Evolutionary conservation across 371 early-diverging fungal genomes (phyloP), one percentile per base, ranked within the genome.

Genomic region (Rhizomucor miehei): DNA sequence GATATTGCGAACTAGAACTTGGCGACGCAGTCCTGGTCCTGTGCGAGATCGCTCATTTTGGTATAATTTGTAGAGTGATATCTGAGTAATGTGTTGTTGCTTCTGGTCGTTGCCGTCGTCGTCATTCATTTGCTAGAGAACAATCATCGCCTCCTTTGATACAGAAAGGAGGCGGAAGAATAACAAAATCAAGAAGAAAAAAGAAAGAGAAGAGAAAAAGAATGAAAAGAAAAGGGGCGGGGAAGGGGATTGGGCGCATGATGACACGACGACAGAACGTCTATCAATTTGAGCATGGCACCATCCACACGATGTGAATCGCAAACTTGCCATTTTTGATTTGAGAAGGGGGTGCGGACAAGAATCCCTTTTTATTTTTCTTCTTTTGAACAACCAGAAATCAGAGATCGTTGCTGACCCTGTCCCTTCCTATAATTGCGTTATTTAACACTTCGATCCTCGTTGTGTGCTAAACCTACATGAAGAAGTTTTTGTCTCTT

Each of bases 341-440:
- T n/a, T n/a, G 8, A 29, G 29, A 29, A 29, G 8, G 29, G 29
- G 8, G 29, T 29, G 3, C 5, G 29, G 29, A n/a, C n/a, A n/a
- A n/a, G n/a, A n/a, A n/a, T n/a, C n/a, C n/a, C n/a, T n/a, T n/a
- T n/a, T n/a, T n/a, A n/a, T n/a, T n/a, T n/a, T n/a, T n/a, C n/a
- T n/a, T n/a, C n/a, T n/a, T 29, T 29, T 29, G 5, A 29, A 8
- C 29, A 29, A 29, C 29, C 29, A 29, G 64, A 82, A 95, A 3
- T 96, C 99, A 4, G 95, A 92, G 73, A 97, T 92, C 3, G 95
- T 93, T 2, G 94, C 88, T 11, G 90, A 85, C 9, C 97, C 97
- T 3, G 88, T 80, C 14, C 97, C 95, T 73, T 95, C 98, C 92
- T 94, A 75, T 29, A 29, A 29, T 29, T 3, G 29, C 29, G 29